A percentile compares a stretch with the other conserved stretches of the same genome.
Conservation (phyloP, 2,329 filamentous ascomycete genomes). For the Colletotrichum sp. region DNA sequence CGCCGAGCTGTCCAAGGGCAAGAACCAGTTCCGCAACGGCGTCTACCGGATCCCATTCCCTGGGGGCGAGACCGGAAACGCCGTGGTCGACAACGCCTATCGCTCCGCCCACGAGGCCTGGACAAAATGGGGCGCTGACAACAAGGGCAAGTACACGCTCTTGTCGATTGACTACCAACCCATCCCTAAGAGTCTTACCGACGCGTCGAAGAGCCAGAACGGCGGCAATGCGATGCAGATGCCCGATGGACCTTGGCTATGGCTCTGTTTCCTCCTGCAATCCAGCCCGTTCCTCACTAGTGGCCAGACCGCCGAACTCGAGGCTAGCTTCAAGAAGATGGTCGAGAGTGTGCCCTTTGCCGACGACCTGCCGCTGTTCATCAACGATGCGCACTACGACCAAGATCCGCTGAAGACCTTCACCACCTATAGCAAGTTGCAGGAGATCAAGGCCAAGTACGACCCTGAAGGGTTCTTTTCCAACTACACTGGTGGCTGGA, state of each 20-base stretch:
- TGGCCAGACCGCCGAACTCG: background rate
- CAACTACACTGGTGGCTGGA: background rate
- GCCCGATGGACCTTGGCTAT: background rate
- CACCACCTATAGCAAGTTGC: constrained; percentile 13
- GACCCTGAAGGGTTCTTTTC: constrained; percentile 34
- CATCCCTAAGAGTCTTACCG: background rate
- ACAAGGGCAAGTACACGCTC: background rate
- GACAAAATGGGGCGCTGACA: background rate
- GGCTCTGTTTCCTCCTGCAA: background rate
- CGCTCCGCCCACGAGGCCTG: background rate
- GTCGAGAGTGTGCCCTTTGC: background rate
- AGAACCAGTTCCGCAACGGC: background rate
- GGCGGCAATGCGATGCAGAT: background rate
- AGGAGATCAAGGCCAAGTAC: constrained; percentile 31
- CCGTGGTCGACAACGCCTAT: background rate
- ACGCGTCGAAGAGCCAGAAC: background rate
- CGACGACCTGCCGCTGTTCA: background rate
- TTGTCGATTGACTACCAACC: background rate
- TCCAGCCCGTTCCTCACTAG: background rate
- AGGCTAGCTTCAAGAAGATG: background rate
- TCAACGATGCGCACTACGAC: background rate
- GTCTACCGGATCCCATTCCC: background rate
- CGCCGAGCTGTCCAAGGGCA: background rate
- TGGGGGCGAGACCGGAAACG: background rate
- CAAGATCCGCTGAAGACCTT: background rate